A percentile compares a stretch with the other conserved stretches of the same genome.
Conservation (phyloP, 148 eudicot species). For the Bassia scoparia region DNA sequence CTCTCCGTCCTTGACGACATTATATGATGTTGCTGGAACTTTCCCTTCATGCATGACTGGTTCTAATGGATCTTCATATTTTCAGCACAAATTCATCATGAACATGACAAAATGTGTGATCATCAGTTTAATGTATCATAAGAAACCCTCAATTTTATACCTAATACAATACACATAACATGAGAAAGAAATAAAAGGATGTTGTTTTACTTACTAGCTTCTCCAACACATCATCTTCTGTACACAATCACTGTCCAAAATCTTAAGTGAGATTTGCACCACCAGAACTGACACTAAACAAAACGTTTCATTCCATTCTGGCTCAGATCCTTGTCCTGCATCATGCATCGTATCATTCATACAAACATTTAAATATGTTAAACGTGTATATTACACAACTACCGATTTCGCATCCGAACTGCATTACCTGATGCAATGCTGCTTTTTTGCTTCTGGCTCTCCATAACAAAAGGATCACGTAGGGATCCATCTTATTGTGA, state of each 20-base stretch:
- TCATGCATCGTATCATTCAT: background rate
- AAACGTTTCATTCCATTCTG: conserved; percentile 21
- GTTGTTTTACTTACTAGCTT: conserved; percentile 9
- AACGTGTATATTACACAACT: background rate
- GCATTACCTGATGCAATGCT: conserved; percentile 24
- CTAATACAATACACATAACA: background rate
- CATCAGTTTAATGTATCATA: background rate
- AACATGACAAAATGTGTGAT: background rate
- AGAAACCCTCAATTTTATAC: too few relatives aligned
- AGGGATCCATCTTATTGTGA: conserved; percentile 23
- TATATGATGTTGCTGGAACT: conserved; percentile 36
- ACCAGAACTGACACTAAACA: conserved; percentile 6
- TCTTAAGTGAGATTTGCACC: conserved; percentile 15
- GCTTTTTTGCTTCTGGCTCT: conserved; percentile 17
- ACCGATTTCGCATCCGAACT: too few relatives aligned
- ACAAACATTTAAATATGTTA: too few relatives aligned
- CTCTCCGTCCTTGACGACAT: conserved; percentile 47
- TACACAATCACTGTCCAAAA: conserved; percentile 18
- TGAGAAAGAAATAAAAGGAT: background rate
- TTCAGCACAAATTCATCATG: background rate
- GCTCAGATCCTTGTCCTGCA: conserved; percentile 22
- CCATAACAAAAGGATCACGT: conserved; percentile 16
- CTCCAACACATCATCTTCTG: conserved; percentile 23
- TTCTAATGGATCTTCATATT: conserved; percentile 36
- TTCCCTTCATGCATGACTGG: conserved; percentile 38